These are phyloP conservation scores for Aspergillus fructus DNA, from an alignment of 2,329 filamentous ascomycete species.

Conservation along the genomic window DNA sequence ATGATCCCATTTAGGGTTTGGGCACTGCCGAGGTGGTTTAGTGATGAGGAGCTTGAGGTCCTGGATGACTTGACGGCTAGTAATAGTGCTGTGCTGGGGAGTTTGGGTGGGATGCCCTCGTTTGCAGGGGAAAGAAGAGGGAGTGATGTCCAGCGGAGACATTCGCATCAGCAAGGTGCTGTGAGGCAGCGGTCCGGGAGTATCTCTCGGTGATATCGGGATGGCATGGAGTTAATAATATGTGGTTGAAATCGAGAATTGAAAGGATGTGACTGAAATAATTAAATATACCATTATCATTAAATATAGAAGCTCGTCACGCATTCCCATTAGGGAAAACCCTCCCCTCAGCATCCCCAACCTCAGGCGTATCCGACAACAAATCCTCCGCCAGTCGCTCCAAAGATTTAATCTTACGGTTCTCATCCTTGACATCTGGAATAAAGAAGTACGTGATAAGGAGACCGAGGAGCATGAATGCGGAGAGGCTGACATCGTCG, in stretches of 20 bases:
- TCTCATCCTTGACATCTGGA: constrained; percentile 24
- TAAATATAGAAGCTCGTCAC: not conserved
- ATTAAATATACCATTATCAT: no score
- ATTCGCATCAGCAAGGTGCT: no score
- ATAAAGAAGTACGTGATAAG: constrained; percentile 26
- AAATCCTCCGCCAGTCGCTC: constrained; percentile 27
- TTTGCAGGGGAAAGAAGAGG: no score
- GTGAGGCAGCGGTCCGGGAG: no score
- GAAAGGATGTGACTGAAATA: no score
- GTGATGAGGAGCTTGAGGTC: constrained; percentile 47
- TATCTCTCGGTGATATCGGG: no score
- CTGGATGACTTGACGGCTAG: constrained; percentile 57
- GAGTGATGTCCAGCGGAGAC: no score
- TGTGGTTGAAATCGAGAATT: no score
- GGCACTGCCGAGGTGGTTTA: constrained; percentile 53
- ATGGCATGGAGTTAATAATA: no score
- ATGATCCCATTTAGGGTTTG: constrained; percentile 56
- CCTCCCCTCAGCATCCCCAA: not conserved
- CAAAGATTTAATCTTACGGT: constrained; percentile 23
- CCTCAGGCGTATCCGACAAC: not conserved
- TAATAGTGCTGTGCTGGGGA: constrained; percentile 54
- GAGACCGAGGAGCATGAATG: constrained; percentile 30
- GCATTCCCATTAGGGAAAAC: not conserved
- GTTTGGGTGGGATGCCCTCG: constrained; percentile 44
- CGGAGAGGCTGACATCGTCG: constrained; percentile 2